Evolutionary conservation across 2,329 filamentous ascomycete genomes (phyloP), one percentile per base, ranked within the genome.

Genomic region (Venturia aucupariae): DNA sequence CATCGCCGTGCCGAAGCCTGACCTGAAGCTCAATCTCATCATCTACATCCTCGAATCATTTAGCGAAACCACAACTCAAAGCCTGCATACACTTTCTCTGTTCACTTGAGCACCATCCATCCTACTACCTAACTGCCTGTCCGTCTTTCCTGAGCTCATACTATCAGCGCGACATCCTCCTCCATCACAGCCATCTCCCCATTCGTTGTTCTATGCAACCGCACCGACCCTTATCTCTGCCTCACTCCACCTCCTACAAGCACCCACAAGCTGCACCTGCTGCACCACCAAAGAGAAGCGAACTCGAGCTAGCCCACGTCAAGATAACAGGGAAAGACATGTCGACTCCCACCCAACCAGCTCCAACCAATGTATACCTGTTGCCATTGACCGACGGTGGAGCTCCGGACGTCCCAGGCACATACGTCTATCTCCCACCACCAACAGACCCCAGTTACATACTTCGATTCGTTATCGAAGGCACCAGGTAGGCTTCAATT

Each of bases 331-430:
- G 30, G 6, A 24, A 17, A n/a, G 51, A 19, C 51, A 57, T 57
- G 51, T 30, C 64, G 17, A 60, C 64, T 17, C 38, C 32, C 10
- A 65, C 64, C 11, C 59, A 55, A 30, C 63, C 63, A 24, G 51
- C 63, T 30, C 63, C 65, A 24, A 66, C 27, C 22, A 62, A 59
- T 76, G 86, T 97, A 68, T 96, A 97, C 79, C 80, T 96, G 72
- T 84, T 99, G 68, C 90, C 90, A 68, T 84, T 99, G 76, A 94
- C 91, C 74, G 93, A 99, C 77, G 85, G 93, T 77, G 94, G 95
- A 71, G 92, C 91, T 69, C 94, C 95, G 42, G 87, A 95, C 75
- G 86, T 99, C 60, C 83, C 90, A 32, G 90, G 92, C 71, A 87
- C 90, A 70, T 99, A 97, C 80, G 90, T 97, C 71, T 96, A 96